Evolutionary conservation across 768 basidiomycete species (phyloP).

Genomic region (Leccinum subtestaceum): DNA sequence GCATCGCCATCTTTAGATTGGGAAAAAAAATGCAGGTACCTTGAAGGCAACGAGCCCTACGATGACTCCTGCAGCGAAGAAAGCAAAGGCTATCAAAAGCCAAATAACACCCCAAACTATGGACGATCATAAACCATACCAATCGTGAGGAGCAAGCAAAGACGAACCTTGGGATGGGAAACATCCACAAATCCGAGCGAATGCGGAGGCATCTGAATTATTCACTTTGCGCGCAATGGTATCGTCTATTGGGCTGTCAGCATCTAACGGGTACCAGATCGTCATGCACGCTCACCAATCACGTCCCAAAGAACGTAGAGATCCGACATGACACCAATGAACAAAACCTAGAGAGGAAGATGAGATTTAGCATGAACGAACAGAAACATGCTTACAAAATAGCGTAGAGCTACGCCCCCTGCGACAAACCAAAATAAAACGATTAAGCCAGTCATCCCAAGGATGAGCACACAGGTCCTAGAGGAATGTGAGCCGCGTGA

Average conservation of each 20-base stretch:
- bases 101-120: slow-evolving; percentile 88
- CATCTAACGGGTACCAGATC: background rate
- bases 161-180: slow-evolving; percentile 71
- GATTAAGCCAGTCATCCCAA: slow-evolving; percentile 77
- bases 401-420: slow-evolving; percentile 72
- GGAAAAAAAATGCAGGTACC: slow-evolving; percentile 38
- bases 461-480: slow-evolving; percentile 76
- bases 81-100: slow-evolving; percentile 70
- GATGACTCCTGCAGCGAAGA: slow-evolving; percentile 73
- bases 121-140: slow-evolving; percentile 4
- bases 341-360: slow-evolving; percentile 53
- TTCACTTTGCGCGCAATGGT: slow-evolving; percentile 83
- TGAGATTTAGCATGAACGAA: background rate
- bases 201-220: slow-evolving; percentile 82
- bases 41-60: slow-evolving; percentile 83
- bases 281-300: slow-evolving; percentile 48
- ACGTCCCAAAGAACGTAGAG: slow-evolving; percentile 90
- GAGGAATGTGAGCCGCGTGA: background rate
- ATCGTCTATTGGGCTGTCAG: slow-evolving; percentile 52
- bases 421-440: slow-evolving; percentile 83
- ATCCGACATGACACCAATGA: slow-evolving; percentile 86
- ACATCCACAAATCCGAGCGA: slow-evolving; percentile 82
- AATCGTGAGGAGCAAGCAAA: background rate
- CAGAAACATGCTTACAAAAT: slow-evolving; percentile 48
- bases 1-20: background rate